Conservation (phyloP, 495 filamentous ascomycete species). For the Cladorrhinum samala region DNA sequence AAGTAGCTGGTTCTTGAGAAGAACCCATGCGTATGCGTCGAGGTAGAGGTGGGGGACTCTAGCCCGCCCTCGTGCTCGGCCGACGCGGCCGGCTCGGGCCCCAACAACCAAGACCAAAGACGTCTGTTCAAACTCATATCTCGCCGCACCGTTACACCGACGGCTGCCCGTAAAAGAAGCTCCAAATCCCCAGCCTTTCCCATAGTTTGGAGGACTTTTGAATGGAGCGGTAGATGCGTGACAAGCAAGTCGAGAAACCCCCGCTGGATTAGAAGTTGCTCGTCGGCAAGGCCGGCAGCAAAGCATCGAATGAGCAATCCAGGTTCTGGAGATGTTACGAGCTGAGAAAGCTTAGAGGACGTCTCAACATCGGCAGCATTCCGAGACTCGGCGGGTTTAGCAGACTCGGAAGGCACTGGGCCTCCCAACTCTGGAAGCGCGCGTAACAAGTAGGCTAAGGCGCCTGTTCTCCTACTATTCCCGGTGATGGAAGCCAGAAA, state of each 20-base stretch:
- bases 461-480: constrained; percentile 72
- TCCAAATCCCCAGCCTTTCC: constrained; percentile 70
- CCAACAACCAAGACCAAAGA: constrained; percentile 94
- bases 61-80: constrained; percentile 39
- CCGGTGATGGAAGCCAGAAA: constrained; percentile 91
- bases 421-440: constrained; percentile 67
- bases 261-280: constrained; percentile 84
- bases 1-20: constrained; percentile 65
- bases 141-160: constrained; percentile 73
- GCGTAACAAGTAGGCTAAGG: constrained; percentile 75
- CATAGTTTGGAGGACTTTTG: constrained; percentile 66
- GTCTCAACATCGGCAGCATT: constrained; percentile 24
- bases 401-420: constrained; percentile 21
- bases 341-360: constrained; percentile 52
- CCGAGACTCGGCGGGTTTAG: constrained; percentile 7
- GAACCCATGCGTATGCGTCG: constrained; percentile 38
- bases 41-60: constrained; percentile 44
- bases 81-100: constrained; percentile 58
- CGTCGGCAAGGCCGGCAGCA: constrained; percentile 79
- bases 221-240: constrained; percentile 84
- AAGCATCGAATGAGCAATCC: constrained; percentile 87
- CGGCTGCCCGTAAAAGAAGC: constrained; percentile 72
- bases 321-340: constrained; percentile 86
- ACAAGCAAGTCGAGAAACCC: constrained; percentile 92
- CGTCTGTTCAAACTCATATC: constrained; percentile 96